Evolutionary conservation across 2,329 filamentous ascomycete species (phyloP).

Genomic region (Aspergillus brasiliensis): DNA sequence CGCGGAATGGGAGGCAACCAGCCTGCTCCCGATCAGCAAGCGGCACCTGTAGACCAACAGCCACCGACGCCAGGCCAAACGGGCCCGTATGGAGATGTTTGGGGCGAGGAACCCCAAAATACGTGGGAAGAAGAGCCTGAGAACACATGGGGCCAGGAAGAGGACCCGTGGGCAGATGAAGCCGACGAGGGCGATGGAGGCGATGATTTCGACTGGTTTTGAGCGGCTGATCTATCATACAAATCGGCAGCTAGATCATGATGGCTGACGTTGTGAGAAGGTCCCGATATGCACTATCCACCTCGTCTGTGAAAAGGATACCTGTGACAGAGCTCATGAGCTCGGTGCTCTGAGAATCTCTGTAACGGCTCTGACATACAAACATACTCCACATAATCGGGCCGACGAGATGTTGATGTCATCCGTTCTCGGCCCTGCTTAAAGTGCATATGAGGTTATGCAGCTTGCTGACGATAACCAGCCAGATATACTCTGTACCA

Average conservation of each 20-base stretch:
- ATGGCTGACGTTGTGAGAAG: neutral
- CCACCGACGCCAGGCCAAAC: constrained; percentile 20
- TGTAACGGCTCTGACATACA: no score
- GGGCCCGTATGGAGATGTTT: constrained; percentile 29
- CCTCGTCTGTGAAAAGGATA: no score
- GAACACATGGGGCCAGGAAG: constrained; percentile 22
- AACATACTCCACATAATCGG: no score
- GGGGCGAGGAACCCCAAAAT: constrained; percentile 24
- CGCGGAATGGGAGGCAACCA: constrained; percentile 43
- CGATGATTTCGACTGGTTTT: constrained; percentile 32
- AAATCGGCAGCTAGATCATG: neutral
- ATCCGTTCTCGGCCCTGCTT: no score
- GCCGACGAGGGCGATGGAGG: constrained; percentile 23
- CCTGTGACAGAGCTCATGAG: no score
- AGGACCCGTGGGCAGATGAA: constrained; percentile 25
- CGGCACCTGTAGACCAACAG: constrained; percentile 19
- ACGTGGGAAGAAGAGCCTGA: constrained; percentile 27
- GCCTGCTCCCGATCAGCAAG: constrained; percentile 20
- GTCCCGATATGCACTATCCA: no score
- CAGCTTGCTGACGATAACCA: neutral
- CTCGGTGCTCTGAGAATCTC: no score
- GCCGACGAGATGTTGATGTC: no score
- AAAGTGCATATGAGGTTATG: neutral
- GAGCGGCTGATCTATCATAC: neutral
- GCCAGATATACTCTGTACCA: neutral